A percentile compares a stretch with the other conserved stretches of the same genome.
These are phyloP conservation scores for Tolypocladium endophyticum DNA, from an alignment of 2,329 filamentous ascomycete genomes.

Conservation along the genomic window DNA sequence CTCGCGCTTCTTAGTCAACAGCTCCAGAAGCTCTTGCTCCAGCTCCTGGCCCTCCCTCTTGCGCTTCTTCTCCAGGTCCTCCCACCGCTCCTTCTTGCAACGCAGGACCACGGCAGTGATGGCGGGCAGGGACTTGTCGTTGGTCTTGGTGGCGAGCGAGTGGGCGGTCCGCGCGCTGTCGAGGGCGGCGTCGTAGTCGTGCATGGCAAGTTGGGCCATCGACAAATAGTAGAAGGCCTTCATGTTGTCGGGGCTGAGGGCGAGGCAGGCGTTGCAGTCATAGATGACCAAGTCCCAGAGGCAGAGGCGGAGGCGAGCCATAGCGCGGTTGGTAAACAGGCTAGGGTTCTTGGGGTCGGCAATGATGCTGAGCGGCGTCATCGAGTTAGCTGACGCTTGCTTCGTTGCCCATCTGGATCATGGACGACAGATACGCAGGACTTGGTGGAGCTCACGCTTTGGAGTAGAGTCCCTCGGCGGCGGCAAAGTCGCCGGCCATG, in stretches of 20 bases:
- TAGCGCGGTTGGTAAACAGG: conserved; percentile 83
- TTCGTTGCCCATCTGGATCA: not conserved
- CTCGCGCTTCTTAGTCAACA: conserved; percentile 38
- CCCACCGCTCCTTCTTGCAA: conserved; percentile 83
- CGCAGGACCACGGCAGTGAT: conserved; percentile 65
- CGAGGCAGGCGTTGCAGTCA: conserved; percentile 68
- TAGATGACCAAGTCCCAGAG: conserved; percentile 65
- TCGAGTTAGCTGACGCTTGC: not conserved
- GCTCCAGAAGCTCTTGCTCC: conserved; percentile 45
- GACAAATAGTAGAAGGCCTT: conserved; percentile 80
- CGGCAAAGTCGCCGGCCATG: conserved; percentile 50
- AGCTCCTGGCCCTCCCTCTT: conserved; percentile 45
- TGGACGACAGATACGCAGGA: not conserved
- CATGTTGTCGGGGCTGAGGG: conserved; percentile 53
- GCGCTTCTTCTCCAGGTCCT: conserved; percentile 55
- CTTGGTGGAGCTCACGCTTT: conserved; percentile 44
- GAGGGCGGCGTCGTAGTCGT: conserved; percentile 58
- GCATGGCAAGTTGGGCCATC: conserved; percentile 67
- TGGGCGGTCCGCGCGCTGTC: conserved; percentile 63
- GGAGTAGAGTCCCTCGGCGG: conserved; percentile 60
- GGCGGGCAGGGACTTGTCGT: conserved; percentile 57
- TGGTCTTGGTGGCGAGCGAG: conserved; percentile 49
- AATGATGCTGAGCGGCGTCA: conserved; percentile 48
- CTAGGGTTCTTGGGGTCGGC: conserved; percentile 66
- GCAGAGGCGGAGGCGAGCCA: conserved; percentile 65